These are phyloP conservation scores for Omphalotus guepiniiformis DNA, from an alignment of 768 basidiomycete species.

Conservation along the genomic window DNA sequence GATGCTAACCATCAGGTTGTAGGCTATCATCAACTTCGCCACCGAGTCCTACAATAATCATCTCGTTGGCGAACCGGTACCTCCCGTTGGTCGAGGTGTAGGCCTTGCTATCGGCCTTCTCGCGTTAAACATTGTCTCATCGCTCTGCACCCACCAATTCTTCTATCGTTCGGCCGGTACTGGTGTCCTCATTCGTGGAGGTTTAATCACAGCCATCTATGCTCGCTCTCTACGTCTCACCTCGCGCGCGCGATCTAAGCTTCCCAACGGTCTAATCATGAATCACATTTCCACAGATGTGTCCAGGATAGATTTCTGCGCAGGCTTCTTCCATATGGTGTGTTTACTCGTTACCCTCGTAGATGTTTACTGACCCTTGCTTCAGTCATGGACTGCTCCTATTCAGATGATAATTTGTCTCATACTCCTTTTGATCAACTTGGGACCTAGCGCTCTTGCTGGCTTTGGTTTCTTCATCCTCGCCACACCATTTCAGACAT, in stretches of 20 bases:
- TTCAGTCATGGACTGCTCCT: conserved; percentile 62
- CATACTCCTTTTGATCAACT: conserved; percentile 63
- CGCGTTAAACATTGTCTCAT: conserved; percentile 59
- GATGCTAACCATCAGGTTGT: neutral
- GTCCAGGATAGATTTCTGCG: conserved; percentile 86
- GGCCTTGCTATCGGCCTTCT: conserved; percentile 59
- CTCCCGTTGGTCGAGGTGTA: conserved; percentile 54
- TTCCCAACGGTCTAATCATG: conserved; percentile 86
- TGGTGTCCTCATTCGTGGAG: conserved; percentile 79
- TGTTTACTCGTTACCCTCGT: conserved; percentile 7
- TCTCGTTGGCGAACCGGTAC: conserved; percentile 29
- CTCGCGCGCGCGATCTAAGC: conserved; percentile 69
- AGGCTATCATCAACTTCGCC: conserved; percentile 72
- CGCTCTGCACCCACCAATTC: conserved; percentile 74
- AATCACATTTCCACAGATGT: conserved; percentile 94
- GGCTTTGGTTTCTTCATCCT: conserved; percentile 62
- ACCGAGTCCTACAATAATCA: conserved; percentile 55
- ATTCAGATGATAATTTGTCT: conserved; percentile 79
- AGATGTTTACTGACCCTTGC: conserved; percentile 1
- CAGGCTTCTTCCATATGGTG: conserved; percentile 74
- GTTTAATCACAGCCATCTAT: conserved; percentile 86
- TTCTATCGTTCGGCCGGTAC: conserved; percentile 72
- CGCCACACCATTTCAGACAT: conserved; percentile 67
- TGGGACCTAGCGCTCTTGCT: conserved; percentile 60
- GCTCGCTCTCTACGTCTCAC: conserved; percentile 71